Percentiles rank a stretch among this genome's conserved stretches.
Conservation (phyloP, 2,329 filamentous ascomycete species). For the Endoconidiophora laricicola region DNA sequence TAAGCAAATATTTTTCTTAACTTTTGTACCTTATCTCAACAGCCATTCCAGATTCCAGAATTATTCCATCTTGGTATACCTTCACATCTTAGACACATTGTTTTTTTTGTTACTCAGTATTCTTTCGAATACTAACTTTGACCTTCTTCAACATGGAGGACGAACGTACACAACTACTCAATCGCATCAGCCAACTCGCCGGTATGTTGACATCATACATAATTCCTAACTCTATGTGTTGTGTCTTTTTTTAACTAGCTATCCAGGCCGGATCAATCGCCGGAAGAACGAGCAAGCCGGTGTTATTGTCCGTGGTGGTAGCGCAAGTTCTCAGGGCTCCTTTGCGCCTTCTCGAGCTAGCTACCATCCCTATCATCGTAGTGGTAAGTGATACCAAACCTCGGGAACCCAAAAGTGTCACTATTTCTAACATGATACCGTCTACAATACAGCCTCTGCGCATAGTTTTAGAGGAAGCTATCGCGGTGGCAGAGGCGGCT, state of each 20-base stretch:
- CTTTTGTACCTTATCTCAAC: no score
- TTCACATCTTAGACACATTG: no score
- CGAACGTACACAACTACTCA: slow-evolving; percentile 33
- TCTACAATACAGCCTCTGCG: neutral
- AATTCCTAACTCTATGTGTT: slow-evolving; percentile 5
- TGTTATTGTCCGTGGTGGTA: neutral
- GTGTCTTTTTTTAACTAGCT: slow-evolving; percentile 15
- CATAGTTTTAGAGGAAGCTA: slow-evolving; percentile 16
- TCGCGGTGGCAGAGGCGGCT: slow-evolving; percentile 20
- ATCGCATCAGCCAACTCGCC: slow-evolving; percentile 35
- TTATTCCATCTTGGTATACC: no score
- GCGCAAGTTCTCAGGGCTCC: neutral
- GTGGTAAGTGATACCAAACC: slow-evolving; percentile 20
- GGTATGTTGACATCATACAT: slow-evolving; percentile 21
- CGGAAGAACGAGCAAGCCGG: slow-evolving; percentile 50
- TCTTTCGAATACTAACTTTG: neutral
- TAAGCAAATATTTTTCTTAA: no score
- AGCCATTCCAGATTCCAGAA: no score
- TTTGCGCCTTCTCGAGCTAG: slow-evolving; percentile 2
- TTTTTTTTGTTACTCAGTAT: neutral
- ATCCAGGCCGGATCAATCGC: slow-evolving; percentile 58
- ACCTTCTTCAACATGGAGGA: slow-evolving; percentile 28
- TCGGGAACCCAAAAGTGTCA: neutral
- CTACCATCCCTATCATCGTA: slow-evolving; percentile 19
- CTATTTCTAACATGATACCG: neutral